Conservation (phyloP, 202 grass and related monocot species). For the Miscanthus sacchariflorus region DNA sequence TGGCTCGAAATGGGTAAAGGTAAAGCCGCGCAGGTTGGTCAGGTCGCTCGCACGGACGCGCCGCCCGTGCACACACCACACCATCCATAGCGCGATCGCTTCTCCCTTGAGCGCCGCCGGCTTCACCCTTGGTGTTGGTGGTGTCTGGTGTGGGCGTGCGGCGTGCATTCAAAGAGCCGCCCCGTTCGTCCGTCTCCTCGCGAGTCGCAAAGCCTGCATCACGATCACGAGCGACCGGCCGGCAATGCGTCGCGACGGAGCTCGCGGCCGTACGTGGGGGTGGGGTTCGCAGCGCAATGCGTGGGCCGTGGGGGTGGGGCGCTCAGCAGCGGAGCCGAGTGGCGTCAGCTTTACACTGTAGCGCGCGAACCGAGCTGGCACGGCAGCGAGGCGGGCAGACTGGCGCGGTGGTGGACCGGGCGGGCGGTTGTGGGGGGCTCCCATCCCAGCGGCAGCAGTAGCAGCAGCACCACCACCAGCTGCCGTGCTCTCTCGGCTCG, state of each 20-base stretch:
- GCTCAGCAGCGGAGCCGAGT: not conserved
- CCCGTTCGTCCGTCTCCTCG: not conserved
- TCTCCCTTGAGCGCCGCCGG: not conserved
- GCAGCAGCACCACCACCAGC: too few relatives aligned
- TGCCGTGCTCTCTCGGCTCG: too few relatives aligned
- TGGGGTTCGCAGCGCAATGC: not conserved
- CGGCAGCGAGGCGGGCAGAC: slow-evolving; percentile 40
- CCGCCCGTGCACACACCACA: not conserved
- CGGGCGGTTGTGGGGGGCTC: not conserved
- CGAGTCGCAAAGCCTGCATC: not conserved
- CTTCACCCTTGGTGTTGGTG: not conserved
- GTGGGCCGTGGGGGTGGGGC: not conserved
- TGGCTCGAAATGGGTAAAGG: slow-evolving; percentile 34
- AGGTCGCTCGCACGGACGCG: not conserved
- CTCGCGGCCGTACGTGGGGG: not conserved
- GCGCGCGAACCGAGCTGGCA: slow-evolving; percentile 39
- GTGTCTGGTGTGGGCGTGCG: too few relatives aligned
- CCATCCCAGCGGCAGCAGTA: not conserved
- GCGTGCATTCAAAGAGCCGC: too few relatives aligned
- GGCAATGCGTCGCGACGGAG: too few relatives aligned
- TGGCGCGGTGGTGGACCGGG: slow-evolving; percentile 52
- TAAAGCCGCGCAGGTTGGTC: not conserved
- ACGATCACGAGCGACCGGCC: not conserved
- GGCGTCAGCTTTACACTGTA: slow-evolving; percentile 50
- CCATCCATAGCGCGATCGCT: too few relatives aligned